Conservation (phyloP, 805 yeast genomes). For the Zygotorulaspora chibaensis region DNA sequence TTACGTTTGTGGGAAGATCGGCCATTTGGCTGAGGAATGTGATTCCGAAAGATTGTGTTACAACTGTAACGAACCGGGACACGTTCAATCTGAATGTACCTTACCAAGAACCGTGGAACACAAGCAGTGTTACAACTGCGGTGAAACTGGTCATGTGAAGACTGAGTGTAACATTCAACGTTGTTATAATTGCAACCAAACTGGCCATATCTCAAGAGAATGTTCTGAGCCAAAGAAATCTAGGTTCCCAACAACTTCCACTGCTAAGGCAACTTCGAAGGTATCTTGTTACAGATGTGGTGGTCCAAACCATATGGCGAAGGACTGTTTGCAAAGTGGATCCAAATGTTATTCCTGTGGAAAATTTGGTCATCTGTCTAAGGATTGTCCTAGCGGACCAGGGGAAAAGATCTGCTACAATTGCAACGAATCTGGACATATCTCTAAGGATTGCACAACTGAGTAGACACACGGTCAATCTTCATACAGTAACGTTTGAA, state of each 20-base stretch:
- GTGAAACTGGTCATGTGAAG: constrained; percentile 84
- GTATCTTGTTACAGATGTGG: constrained; percentile 83
- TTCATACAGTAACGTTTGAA: not conserved
- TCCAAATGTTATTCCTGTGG: constrained; percentile 93
- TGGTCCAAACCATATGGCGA: constrained; percentile 89
- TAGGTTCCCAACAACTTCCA: constrained; percentile 20
- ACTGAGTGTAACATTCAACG: constrained; percentile 73
- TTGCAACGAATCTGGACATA: constrained; percentile 68
- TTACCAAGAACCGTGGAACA: constrained; percentile 79
- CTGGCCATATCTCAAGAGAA: constrained; percentile 79
- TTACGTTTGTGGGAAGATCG: constrained; percentile 88
- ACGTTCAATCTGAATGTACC: constrained; percentile 84
- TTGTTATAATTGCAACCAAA: constrained; percentile 74
- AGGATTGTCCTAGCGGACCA: constrained; percentile 64
- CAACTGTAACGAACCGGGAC: constrained; percentile 89
- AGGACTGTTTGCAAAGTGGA: constrained; percentile 75
- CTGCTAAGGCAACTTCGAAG: constrained; percentile 19
- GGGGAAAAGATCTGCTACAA: constrained; percentile 48
- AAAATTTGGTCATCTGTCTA: constrained; percentile 81
- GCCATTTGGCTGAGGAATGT: constrained; percentile 88
- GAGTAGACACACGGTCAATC: constrained; percentile 1
- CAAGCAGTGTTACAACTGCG: constrained; percentile 92
- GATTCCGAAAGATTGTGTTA: constrained; percentile 84
- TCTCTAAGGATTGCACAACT: constrained; percentile 68
- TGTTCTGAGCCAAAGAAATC: constrained; percentile 50